Base-by-base conservation (phyloP, 2,329 filamentous ascomycete genomes). In the Cladosporium sp. region DNA sequence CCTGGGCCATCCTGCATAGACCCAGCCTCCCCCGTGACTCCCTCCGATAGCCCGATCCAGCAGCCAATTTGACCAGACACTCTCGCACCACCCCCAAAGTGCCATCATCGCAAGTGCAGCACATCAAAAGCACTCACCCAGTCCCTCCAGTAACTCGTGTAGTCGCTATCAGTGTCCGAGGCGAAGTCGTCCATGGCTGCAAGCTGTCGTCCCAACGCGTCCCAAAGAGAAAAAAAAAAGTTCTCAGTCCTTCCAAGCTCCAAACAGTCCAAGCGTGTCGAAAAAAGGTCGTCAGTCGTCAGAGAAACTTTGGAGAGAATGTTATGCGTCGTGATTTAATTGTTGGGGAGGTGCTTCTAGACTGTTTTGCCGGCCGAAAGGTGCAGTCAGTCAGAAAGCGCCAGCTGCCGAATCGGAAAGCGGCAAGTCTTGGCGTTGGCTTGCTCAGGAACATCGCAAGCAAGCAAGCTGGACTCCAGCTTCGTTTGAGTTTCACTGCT, bases 131-230 rank as follows among this genome's bases (percentile, higher is more conserved):
- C 67, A 89, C 92, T 83, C 84, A 98, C 95, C 95, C 95, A 99
- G 82, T 99, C 95, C 79, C 94, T 86, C 95, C 95, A 99, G 80
- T 98, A 99, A 81, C 93, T 98, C 58, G 95, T 97, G 79, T 98
- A 99, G 82, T 99, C 95, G 80, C 93, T 97, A 78, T 99, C 95
- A 14, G 93, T 96, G 80, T 99, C 95, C 77, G 93, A 97, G 71
- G 92, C 93, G 80, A 95, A 98, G 81, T 98, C 94, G 78, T 98
- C 95, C 95, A 98, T 98, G 55, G 55, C 33, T 14, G 52, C 29
- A 21, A 46, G 7, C 40, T 46, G 40, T 46, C 40, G 40, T 46
- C n/a, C 40, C 40, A 46, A 46, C 40, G 40, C 40, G 40, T 46
- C 40, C 10, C 40, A 46, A 21, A 44, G 10, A 11, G n/a, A 26